Conservation (phyloP, 1,139 yeast genomes). For the Taphrina populina region DNA sequence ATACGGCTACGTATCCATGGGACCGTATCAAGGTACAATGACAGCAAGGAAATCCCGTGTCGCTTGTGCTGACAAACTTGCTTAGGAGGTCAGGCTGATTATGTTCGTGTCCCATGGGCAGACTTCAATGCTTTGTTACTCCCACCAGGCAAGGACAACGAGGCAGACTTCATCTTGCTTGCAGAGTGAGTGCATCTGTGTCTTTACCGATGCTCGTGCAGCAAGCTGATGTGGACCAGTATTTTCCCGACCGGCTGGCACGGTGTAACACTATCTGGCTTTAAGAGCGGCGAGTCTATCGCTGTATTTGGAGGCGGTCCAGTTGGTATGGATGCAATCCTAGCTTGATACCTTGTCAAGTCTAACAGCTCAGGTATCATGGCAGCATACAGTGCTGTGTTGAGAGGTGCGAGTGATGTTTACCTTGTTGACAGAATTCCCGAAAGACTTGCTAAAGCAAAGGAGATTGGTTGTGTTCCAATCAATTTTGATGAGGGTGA, state of each 20-base stretch:
- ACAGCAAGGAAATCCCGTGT: constrained; percentile 52
- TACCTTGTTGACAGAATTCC: constrained; percentile 18
- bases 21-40: constrained; percentile 34
- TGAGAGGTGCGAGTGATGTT: constrained; percentile 19
- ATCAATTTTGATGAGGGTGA: constrained; percentile 22
- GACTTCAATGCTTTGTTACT: constrained; percentile 40
- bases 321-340: constrained; percentile 59
- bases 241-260: constrained; percentile 30
- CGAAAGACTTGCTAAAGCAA: constrained; percentile 19
- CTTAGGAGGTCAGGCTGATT: constrained; percentile 60
- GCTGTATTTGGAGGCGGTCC: constrained; percentile 65
- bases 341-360: constrained; percentile 53
- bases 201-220: not conserved
- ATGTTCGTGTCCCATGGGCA: constrained; percentile 59
- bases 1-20: constrained; percentile 32
- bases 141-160: constrained; percentile 27
- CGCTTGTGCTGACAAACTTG: constrained; percentile 47
- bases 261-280: constrained; percentile 18
- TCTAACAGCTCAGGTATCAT: constrained; percentile 46
- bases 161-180: constrained; percentile 14
- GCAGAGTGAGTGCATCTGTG: constrained; percentile 14
- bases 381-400: constrained; percentile 23
- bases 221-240: not conserved
- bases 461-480: constrained; percentile 25
- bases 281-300: constrained; percentile 47